These are phyloP conservation scores for Aspergillus haitiensis DNA, from an alignment of 495 filamentous ascomycete genomes.

Conservation along the genomic window DNA sequence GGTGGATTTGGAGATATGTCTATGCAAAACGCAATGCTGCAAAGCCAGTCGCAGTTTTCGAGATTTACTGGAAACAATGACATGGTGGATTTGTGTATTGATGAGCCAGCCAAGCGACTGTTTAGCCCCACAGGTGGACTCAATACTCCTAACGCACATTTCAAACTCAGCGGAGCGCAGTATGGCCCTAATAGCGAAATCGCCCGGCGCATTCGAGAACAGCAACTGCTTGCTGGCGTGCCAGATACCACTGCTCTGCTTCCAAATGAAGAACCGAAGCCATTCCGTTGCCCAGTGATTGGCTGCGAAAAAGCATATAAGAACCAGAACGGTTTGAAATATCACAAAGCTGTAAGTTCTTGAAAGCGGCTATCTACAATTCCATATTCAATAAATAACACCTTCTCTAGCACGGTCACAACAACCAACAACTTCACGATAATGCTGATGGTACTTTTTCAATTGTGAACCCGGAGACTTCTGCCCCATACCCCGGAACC, in stretches of 20 bases:
- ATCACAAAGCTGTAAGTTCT: conserved; percentile 64
- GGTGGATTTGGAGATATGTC: conserved; percentile 49
- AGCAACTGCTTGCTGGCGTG: conserved; percentile 70
- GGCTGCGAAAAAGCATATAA: conserved; percentile 99
- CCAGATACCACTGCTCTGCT: conserved; percentile 53
- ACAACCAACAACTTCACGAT: conserved; percentile 91
- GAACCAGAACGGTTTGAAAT: conserved; percentile 98
- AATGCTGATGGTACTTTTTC: conserved; percentile 97
- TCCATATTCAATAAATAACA: neutral
- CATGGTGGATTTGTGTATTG: conserved; percentile 78
- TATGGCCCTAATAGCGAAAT: conserved; percentile 74
- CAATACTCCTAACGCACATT: conserved; percentile 64
- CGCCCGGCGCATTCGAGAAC: conserved; percentile 66
- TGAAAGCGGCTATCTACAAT: neutral
- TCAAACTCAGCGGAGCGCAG: conserved; percentile 69
- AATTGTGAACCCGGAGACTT: conserved; percentile 96
- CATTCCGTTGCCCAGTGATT: conserved; percentile 95
- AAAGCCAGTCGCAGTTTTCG: conserved; percentile 52
- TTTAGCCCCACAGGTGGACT: conserved; percentile 81
- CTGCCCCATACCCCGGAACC: conserved; percentile 89
- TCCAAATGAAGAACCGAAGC: conserved; percentile 79
- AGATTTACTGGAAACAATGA: conserved; percentile 49
- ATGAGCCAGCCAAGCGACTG: conserved; percentile 91
- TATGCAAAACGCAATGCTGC: conserved; percentile 60
- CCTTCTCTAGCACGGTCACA: conserved; percentile 75